Evolutionary conservation across 345 rosid species (phyloP), one percentile per base, ranked within the genome.

Genomic region (Toxicodendron radicans): DNA sequence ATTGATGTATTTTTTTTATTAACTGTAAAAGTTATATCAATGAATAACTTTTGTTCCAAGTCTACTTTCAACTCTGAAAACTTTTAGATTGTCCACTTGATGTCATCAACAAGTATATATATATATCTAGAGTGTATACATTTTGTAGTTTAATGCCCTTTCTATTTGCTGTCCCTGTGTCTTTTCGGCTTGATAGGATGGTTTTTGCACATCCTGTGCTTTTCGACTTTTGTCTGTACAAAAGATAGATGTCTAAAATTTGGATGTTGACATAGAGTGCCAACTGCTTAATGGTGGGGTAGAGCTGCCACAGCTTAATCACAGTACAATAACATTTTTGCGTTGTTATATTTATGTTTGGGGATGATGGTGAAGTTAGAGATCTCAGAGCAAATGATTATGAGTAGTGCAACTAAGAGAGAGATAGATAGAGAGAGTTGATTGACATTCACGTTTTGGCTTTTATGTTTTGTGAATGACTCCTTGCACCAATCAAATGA

Each of bases 181-280:
- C 3, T 4, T 33, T 41, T 43, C 0, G 16, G 10, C 27, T 24
- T 12, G n/a, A 20, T 20, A 33, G 18, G 49, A 41, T n/a, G 14
- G 63, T 21, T 45, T 64, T 20, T 64, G 21, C 51, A 41, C 43
- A 11, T 16, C 35, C 33, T 68, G n/a, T 68, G 38, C 38, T 35
- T 35, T 35, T 35, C 5, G 7, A 20, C 35, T n/a, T 35, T 68
- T 56, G 32, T 54, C 27, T 16, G 5, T 52, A 32, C 41, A 51
- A 53, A 46, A 11, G 53, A 33, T 53, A 13, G 18, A 54, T 53
- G n/a, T 52, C 58, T 68, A 68, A 68, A 68, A 17, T 38, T 68
- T 69, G 61, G 35, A 38, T 54, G 30, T n/a, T 49, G 43, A 24
- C 49, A 27, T 27, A 21, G 73, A 69, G 33, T 33, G 54, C 32